Evolutionary conservation across 2,329 filamentous ascomycete species (phyloP), one percentile per base, ranked within the genome.

Genomic region (Mycosphaerella sp.): DNA sequence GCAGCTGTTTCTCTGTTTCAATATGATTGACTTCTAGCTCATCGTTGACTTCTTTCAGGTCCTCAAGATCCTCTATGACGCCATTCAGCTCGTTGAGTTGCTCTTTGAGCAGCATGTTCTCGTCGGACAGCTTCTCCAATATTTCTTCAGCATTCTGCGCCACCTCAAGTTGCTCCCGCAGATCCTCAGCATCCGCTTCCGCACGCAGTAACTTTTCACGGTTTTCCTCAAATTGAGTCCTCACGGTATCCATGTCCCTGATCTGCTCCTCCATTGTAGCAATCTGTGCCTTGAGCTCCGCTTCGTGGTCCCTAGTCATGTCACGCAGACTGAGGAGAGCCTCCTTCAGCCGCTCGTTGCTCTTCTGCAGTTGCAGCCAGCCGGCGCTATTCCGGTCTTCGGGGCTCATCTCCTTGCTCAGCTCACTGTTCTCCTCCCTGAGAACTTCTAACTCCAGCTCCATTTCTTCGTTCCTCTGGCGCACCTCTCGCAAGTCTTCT

Each of bases 11-110:
- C 67, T 95, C 88, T 32, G 89, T 87, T 65, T 96, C 89, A 3
- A 93, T 81, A 64, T 96, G 90, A 65, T 95, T 95, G 62, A 88
- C 80, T 67, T 96, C 90, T 3, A 98, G 81, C 70, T 98, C 93
- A 63, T 97, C 90, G 61, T 89, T 94, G 61, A 97, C 82, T 66
- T 98, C 91, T 66, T 89, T 90, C 47, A 97, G 73, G 54, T 81
- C 88, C 68, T 96, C 89, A 9, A 97, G 78, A 58, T 97, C 91
- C 56, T 90, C 85, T 54, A 97, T 86, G 6, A 85, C 82, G 14
- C 82, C 82, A 63, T 85, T 85, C 45, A 96, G 79, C 65, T 95
- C 85, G 55, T 89, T 85, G 39, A 96, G 83, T 65, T 89, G 81
- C 67, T 95, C 87, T 32, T 84, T 82, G 66, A 95, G 84, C 57